phyloP scores from a whole-genome alignment of 495 filamentous ascomycete genomes.

The Cercophora newfieldiana region DNA sequence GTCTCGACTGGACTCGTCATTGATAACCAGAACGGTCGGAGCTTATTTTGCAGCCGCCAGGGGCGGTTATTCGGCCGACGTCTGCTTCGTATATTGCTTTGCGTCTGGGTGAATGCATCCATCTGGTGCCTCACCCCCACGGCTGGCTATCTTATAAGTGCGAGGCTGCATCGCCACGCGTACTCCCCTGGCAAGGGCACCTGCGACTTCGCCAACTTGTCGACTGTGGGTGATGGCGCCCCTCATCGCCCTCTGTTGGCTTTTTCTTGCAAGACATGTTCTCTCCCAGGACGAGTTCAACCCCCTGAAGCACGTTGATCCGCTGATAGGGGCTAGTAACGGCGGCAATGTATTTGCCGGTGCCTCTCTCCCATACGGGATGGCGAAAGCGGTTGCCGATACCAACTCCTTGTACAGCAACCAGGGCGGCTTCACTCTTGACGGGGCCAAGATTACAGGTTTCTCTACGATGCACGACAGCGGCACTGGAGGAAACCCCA shows the following conservation, averaged over 20 bases:
- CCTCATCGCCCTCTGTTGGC: slow-evolving; percentile 15
- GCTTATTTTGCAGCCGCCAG: slow-evolving; percentile 4
- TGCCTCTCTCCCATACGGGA: slow-evolving; percentile 71
- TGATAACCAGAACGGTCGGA: neutral
- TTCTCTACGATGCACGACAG: slow-evolving; percentile 72
- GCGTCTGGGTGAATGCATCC: slow-evolving; percentile 1
- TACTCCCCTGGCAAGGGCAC: neutral
- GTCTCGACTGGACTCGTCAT: neutral
- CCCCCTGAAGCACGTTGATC: slow-evolving; percentile 49
- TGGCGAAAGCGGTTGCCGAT: slow-evolving; percentile 79
- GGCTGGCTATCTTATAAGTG: neutral
- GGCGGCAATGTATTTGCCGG: slow-evolving; percentile 76
- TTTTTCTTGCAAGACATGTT: slow-evolving; percentile 4
- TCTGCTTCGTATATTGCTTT: slow-evolving; percentile 5
- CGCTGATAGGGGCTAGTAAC: slow-evolving; percentile 59
- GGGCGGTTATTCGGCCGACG: slow-evolving; percentile 4
- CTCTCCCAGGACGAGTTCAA: slow-evolving; percentile 34
- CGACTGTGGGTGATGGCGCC: neutral
- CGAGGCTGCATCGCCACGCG: neutral
- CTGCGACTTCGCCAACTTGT: neutral
- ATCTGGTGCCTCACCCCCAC: neutral
- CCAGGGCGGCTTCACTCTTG: slow-evolving; percentile 72
- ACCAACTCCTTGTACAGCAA: slow-evolving; percentile 61
- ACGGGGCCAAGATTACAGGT: slow-evolving; percentile 60
- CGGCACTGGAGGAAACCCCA: slow-evolving; percentile 68